phyloP scores from a whole-genome alignment of 176 grass and related monocot genomes.

The Oryza glumipatula region DNA sequence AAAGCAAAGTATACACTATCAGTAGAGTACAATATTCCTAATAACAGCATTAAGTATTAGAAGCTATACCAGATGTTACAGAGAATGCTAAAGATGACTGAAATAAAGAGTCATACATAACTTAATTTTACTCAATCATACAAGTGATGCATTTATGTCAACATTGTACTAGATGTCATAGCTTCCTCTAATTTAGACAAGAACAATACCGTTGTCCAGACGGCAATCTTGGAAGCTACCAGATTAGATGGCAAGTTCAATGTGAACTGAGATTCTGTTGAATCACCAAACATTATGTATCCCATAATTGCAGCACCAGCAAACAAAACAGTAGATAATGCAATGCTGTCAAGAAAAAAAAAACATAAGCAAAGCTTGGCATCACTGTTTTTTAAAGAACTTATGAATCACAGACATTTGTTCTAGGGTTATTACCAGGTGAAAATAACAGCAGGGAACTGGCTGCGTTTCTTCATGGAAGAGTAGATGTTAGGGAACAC shows the following conservation, averaged over 20 bases:
- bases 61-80: too few species aligned
- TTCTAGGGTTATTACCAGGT: constrained; percentile 41
- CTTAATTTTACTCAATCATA: not conserved
- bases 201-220: constrained; percentile 73
- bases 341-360: constrained; percentile 43
- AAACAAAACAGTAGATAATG: constrained; percentile 57
- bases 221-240: constrained; percentile 60
- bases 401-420: not conserved
- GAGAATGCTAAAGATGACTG: too few species aligned
- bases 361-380: not conserved
- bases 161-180: not conserved
- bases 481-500: constrained; percentile 84
- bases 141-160: not conserved
- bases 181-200: not conserved
- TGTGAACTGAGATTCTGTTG: constrained; percentile 69
- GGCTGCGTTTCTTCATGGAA: constrained; percentile 62
- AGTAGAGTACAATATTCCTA: not conserved
- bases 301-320: constrained; percentile 61
- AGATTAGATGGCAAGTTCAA: constrained; percentile 68
- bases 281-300: constrained; percentile 75
- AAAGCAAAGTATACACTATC: constrained; percentile 1
- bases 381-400: not conserved
- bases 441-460: constrained; percentile 56
- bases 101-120: not conserved
- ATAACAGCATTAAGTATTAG: not conserved